A percentile compares a stretch with the other conserved stretches of the same genome.
Conservation (phyloP, 1,284 basidiomycete genomes). For the Phylloboletellus chloephorus region DNA sequence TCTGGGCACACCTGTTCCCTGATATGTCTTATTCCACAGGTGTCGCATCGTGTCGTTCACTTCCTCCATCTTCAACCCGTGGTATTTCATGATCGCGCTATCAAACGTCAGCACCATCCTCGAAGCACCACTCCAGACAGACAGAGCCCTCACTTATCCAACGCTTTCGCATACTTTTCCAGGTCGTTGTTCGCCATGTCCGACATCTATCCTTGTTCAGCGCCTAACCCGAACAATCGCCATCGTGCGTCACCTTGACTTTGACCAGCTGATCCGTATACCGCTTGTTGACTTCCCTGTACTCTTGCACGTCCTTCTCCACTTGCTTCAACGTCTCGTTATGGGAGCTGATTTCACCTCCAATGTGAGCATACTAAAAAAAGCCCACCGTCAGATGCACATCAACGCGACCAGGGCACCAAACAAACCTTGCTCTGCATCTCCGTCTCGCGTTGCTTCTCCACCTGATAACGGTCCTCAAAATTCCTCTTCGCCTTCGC, state of each 20-base stretch:
- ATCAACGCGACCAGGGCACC: neutral
- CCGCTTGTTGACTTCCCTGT: slow-evolving; percentile 79
- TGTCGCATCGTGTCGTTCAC: slow-evolving; percentile 96
- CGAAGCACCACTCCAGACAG: neutral
- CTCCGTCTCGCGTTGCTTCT: slow-evolving; percentile 67
- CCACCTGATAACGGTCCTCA: slow-evolving; percentile 70
- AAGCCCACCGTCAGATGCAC: slow-evolving; percentile 4
- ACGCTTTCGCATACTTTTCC: slow-evolving; percentile 94
- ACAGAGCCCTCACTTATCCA: slow-evolving; percentile 83
- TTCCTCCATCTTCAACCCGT: slow-evolving; percentile 99
- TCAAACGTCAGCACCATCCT: slow-evolving; percentile 9
- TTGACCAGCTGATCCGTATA: slow-evolving; percentile 91
- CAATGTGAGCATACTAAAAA: slow-evolving; percentile 70
- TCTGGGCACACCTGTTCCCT: slow-evolving; percentile 77
- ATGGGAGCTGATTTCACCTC: slow-evolving; percentile 78
- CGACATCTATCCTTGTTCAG: slow-evolving; percentile 53
- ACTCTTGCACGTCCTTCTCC: slow-evolving; percentile 78
- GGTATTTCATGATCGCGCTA: slow-evolving; percentile 97
- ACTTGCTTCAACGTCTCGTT: slow-evolving; percentile 63
- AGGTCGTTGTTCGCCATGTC: slow-evolving; percentile 94
- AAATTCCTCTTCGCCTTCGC: slow-evolving; percentile 79
- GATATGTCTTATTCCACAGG: slow-evolving; percentile 98
- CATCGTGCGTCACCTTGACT: slow-evolving; percentile 66
- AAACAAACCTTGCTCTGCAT: slow-evolving; percentile 63
- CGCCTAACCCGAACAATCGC: slow-evolving; percentile 1